A percentile compares a stretch with the other conserved stretches of the same genome.
These are phyloP conservation scores for Magnolia officinalis DNA, from an alignment of 164 flowering plant species.

Conservation along the genomic window DNA sequence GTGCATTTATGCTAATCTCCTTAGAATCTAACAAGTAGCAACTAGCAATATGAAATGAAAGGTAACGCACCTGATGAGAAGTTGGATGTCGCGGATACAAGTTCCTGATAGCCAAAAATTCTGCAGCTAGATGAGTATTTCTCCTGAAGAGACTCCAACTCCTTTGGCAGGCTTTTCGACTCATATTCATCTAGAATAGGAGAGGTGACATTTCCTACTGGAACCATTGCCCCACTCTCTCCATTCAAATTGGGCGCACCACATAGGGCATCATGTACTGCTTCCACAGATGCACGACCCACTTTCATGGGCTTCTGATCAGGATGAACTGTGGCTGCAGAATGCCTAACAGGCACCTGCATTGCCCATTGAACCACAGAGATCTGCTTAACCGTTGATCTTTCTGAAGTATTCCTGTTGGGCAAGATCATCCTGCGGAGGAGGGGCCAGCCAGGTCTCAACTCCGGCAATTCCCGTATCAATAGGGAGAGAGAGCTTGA, in stretches of 20 bases:
- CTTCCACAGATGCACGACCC: background rate
- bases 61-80: constrained; percentile 56
- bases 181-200: constrained; percentile 15
- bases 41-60: background rate
- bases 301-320: constrained; percentile 25
- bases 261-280: background rate
- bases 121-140: constrained; percentile 73
- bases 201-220: constrained; percentile 28
- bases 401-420: constrained; percentile 11
- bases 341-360: constrained; percentile 45
- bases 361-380: constrained; percentile 80
- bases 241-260: constrained; percentile 22
- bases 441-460: constrained; percentile 80
- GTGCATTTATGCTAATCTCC: no score
- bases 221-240: constrained; percentile 62
- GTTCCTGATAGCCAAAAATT: constrained; percentile 65
- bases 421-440: constrained; percentile 45
- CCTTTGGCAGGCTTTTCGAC: constrained; percentile 36
- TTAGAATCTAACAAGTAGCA: background rate
- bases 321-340: constrained; percentile 23
- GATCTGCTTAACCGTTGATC: constrained; percentile 24
- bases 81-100: constrained; percentile 63
- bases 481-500: constrained; percentile 39
- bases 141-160: constrained; percentile 62
- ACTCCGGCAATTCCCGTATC: constrained; percentile 45